Base-by-base conservation (phyloP, 108 stramenopile species). In the Skeletonema tropicum region DNA sequence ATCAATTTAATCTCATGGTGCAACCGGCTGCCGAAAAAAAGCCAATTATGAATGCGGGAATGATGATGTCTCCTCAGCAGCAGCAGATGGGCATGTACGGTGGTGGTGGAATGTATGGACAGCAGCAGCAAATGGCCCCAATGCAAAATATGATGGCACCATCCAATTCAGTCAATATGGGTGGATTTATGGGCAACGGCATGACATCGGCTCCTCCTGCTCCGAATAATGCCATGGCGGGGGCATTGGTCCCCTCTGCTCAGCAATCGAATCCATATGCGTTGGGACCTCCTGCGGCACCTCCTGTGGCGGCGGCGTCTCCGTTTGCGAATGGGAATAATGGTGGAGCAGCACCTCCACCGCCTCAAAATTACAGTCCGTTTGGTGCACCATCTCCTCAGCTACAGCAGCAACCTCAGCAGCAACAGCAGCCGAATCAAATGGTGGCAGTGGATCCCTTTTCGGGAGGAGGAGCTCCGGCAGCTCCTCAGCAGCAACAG, bases 191-290 rank as follows among this genome's bases (percentile, higher is more conserved):
- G 60, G 60, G 41, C n/a, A 73, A 62, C 52, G 57, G 23, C n/a
- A 61, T 60, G 52, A 60, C 15, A 25, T 6, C 14, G 19, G 55
- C 66, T 21, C 73, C 66, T 30, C 60, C 57, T 31, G 31, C 13
- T 0, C n/a, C n/a, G n/a, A n/a, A n/a, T n/a, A 6, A 6, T 17
- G 30, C 30, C 11, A 68, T 76, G 57, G 32, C 70, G 29, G 85
- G 83, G 55, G 92, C 90, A 29, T 63, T 92, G 61, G 91, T 92
- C 10, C 80, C 86, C 6, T 82, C 87, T 6, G 74, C 76, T 25
- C 71, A 79, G 61, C 88, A 74, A 62, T 77, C 75, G 55, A 88
- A 89, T 63, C 89, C 79, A 8, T 80, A 80, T 49, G 67, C 76
- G 2, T 15, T 74, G 41, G 68, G 67, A 59, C 71, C 64, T 29